phyloP scores from a whole-genome alignment of 768 basidiomycete species.

The Artomyces pyxidatus region DNA sequence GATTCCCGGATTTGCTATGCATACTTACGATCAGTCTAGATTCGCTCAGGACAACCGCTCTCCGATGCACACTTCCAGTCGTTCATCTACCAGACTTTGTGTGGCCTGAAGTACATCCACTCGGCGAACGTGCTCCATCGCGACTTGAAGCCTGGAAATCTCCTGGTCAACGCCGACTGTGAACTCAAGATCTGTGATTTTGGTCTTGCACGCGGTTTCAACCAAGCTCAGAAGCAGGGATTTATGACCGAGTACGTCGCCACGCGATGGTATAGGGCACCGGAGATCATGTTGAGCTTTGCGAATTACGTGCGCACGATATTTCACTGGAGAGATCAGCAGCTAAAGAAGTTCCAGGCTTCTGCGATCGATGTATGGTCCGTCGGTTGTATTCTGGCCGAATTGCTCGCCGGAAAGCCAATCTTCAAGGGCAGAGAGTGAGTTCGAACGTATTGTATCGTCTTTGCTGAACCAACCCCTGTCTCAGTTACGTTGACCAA shows the following conservation, averaged over 20 bases:
- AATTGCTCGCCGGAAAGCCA: conserved; percentile 87
- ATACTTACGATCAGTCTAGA: conserved; percentile 32
- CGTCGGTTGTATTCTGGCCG: conserved; percentile 91
- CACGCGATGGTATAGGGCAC: conserved; percentile 98
- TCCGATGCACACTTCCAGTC: conserved; percentile 92
- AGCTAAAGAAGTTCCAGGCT: too few relatives aligned
- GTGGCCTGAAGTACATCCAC: conserved; percentile 97
- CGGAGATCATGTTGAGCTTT: conserved; percentile 98
- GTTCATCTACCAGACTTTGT: conserved; percentile 97
- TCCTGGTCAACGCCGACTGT: conserved; percentile 97
- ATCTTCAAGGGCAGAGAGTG: conserved; percentile 97
- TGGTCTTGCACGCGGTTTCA: conserved; percentile 91
- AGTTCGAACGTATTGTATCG: conserved; percentile 22
- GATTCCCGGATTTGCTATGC: not conserved
- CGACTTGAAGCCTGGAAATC: conserved; percentile 91
- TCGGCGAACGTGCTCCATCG: conserved; percentile 97
- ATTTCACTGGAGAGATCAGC: too few relatives aligned
- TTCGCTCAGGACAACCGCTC: conserved; percentile 79
- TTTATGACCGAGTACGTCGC: conserved; percentile 99
- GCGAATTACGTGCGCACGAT: conserved; percentile 81
- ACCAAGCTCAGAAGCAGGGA: conserved; percentile 80
- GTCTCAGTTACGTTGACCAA: conserved; percentile 87
- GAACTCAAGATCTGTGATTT: conserved; percentile 99
- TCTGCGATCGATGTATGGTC: conserved; percentile 96
- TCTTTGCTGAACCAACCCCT: conserved; percentile 1